Conservation (phyloP, 495 filamentous ascomycete species). For the Neohortaea acidophila region DNA sequence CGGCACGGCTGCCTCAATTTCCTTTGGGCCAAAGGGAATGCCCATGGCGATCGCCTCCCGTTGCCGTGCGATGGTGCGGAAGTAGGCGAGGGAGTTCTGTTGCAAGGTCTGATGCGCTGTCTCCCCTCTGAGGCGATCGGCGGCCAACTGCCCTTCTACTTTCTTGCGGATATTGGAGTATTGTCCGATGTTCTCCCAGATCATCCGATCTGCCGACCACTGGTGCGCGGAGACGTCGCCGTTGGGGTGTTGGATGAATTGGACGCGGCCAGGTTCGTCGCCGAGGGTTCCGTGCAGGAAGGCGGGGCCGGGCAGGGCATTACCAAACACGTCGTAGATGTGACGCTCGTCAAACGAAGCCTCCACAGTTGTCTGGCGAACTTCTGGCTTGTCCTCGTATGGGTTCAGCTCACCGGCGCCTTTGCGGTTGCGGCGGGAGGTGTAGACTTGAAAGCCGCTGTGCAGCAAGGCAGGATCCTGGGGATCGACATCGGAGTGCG, state of each 20-base stretch:
- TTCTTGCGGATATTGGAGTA: constrained; percentile 25
- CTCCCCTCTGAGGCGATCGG: constrained; percentile 22
- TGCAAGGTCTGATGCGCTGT: constrained; percentile 17
- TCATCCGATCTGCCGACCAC: constrained; percentile 20
- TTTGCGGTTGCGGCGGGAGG: constrained; percentile 9
- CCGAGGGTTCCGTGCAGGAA: constrained; percentile 21
- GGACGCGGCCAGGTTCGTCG: constrained; percentile 21
- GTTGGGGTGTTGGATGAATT: constrained; percentile 27
- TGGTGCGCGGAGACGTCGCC: constrained; percentile 28
- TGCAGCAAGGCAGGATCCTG: constrained; percentile 4
- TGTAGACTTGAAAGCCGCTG: constrained; percentile 13
- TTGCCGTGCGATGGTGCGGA: constrained; percentile 24
- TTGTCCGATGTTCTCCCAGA: constrained; percentile 26
- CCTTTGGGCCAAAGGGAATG: constrained; percentile 9
- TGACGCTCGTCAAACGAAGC: constrained; percentile 12
- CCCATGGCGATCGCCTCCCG: constrained; percentile 18
- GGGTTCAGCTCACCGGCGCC: constrained; percentile 4
- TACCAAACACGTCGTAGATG: constrained; percentile 22
- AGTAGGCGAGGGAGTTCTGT: constrained; percentile 23
- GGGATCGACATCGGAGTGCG: constrained; percentile 6
- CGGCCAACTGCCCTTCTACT: constrained; percentile 24
- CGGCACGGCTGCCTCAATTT: constrained; percentile 12
- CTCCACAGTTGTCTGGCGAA: constrained; percentile 16
- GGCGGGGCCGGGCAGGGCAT: constrained; percentile 20
- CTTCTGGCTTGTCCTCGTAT: constrained; percentile 13